Evolutionary conservation across 164 flowering plant species (phyloP).

Genomic region (Liriodendron chinense): DNA sequence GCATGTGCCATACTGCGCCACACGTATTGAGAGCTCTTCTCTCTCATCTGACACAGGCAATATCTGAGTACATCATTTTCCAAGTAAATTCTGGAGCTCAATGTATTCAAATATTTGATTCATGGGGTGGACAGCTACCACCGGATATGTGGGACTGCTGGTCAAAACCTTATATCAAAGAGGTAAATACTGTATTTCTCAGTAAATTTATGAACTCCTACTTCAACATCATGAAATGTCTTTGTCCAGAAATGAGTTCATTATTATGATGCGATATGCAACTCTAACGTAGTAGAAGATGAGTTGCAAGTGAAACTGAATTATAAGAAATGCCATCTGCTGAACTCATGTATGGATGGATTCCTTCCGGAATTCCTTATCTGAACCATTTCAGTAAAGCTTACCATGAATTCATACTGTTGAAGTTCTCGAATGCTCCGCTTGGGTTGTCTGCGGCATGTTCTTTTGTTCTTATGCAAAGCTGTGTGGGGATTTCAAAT

Average conservation of each 20-base stretch:
- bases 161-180: slow-evolving; percentile 87
- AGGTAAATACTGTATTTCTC: slow-evolving; percentile 41
- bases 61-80: slow-evolving; percentile 73
- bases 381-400: no score
- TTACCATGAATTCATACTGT: no score
- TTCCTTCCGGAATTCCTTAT: no score
- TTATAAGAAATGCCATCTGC: no score
- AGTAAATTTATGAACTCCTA: background rate
- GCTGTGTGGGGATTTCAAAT: no score
- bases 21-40: slow-evolving; percentile 73
- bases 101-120: slow-evolving; percentile 95
- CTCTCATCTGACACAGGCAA: slow-evolving; percentile 77
- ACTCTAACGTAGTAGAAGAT: no score
- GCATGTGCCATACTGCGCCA: slow-evolving; percentile 96
- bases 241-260: background rate
- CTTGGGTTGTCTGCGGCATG: no score
- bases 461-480: no score
- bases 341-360: no score
- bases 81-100: slow-evolving; percentile 96
- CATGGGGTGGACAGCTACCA: slow-evolving; percentile 96
- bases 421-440: no score
- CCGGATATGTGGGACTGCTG: slow-evolving; percentile 96
- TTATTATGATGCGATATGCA: no score
- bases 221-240: background rate
- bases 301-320: no score